Evolutionary conservation across 2,329 filamentous ascomycete species (phyloP), one percentile per base, ranked within the genome.

Genomic region (Botrytis tulipae): DNA sequence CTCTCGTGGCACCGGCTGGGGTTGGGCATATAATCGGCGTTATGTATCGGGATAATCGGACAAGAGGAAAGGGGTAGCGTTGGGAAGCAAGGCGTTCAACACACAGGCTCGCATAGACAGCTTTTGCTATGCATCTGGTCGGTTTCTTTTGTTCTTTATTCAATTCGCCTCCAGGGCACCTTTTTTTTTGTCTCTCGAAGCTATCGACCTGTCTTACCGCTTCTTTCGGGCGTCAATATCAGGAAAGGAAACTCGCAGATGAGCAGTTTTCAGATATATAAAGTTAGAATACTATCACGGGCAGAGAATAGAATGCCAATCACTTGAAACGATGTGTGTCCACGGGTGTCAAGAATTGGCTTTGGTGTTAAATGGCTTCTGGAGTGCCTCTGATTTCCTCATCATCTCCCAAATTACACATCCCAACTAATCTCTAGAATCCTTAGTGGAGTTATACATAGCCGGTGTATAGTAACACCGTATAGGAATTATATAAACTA

Each of bases 11-110:
- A 54, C 20, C 14, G 25, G 16, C 32, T 67, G 29, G 44, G 35
- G 20, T n/a, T 51, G 51, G 51, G 32, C 46, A 67, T 54, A 67
- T 67, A 12, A 37, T 67, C 46, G 65, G 65, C 65, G 65, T 67
- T 67, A 14, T 54, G 46, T 22, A 54, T 67, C 22, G 6, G 35
- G 22, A n/a, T 40, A n/a, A 40, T 44, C n/a, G 60, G 37, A 42
- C 29, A 40, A 62, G 32, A n/a, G 65, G 46, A 16, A 35, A 51
- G 22, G 44, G 32, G 8, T 22, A 18, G 25, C 29, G 32, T 32
- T 54, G 44, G 46, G 37, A 54, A 40, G 65, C 2, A 40, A 20
- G 46, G 65, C 46, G 46, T 67, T n/a, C 16, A 54, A 67, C 20
- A 35, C 35, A 40, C n/a, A 18, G 37, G 46, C 65, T 32, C 54